Conservation (phyloP, 768 basidiomycete genomes). For the Exsudoporus frostii region DNA sequence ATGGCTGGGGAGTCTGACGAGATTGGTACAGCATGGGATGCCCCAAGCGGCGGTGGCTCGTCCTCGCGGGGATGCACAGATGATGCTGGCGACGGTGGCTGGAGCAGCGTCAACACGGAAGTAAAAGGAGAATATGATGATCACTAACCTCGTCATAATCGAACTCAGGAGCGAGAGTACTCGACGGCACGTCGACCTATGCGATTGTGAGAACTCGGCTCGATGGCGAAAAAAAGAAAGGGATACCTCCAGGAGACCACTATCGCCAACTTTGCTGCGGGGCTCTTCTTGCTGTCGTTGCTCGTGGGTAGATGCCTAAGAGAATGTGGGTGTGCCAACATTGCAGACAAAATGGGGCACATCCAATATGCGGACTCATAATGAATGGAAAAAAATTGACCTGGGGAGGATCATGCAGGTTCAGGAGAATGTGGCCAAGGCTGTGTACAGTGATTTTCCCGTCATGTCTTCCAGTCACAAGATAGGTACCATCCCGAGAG, state of each 20-base stretch:
- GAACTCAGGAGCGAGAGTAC: neutral
- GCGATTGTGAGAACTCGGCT: neutral
- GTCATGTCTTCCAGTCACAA: no score
- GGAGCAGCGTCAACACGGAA: neutral
- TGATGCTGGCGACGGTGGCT: neutral
- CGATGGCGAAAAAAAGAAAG: neutral
- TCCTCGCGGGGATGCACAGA: neutral
- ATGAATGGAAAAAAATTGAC: no score
- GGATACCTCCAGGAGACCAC: neutral
- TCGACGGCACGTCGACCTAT: neutral
- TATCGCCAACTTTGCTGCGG: no score
- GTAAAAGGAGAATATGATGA: neutral
- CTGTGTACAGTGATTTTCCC: no score
- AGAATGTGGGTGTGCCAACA: no score
- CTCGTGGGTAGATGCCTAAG: no score
- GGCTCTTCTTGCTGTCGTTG: no score
- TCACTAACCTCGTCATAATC: neutral
- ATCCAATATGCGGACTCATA: no score
- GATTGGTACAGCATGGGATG: neutral
- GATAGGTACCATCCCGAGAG: no score
- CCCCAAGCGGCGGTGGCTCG: neutral
- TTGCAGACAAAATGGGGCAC: no score
- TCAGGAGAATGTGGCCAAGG: no score
- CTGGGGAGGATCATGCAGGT: no score
- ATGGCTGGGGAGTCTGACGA: neutral